phyloP scores from a whole-genome alignment of 768 basidiomycete species.

The Lentinula edodes region DNA sequence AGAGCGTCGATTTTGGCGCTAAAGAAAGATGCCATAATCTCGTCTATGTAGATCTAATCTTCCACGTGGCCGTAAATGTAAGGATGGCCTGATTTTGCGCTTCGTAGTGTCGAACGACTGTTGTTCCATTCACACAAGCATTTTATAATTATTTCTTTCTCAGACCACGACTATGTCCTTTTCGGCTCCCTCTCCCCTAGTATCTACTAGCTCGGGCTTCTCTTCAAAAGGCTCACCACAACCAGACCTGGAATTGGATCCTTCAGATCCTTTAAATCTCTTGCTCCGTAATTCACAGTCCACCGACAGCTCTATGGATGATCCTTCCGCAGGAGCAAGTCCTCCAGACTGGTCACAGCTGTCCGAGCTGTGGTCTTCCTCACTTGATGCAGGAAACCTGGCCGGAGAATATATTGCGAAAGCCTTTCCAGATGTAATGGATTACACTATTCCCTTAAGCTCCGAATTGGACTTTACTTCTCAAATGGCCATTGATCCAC shows the following conservation, averaged over 20 bases:
- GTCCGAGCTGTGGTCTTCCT: slow-evolving; percentile 41
- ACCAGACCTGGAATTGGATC: slow-evolving; percentile 44
- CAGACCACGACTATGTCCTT: slow-evolving; percentile 5
- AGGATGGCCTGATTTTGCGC: background rate
- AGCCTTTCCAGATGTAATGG: slow-evolving; percentile 35
- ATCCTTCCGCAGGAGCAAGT: slow-evolving; percentile 22
- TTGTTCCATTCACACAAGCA: background rate
- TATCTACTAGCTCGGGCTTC: slow-evolving; percentile 2
- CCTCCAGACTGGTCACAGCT: slow-evolving; percentile 53
- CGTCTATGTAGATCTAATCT: background rate
- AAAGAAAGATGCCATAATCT: background rate
- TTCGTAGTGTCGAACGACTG: background rate
- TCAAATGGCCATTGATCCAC: slow-evolving; percentile 59
- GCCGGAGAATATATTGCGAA: slow-evolving; percentile 17
- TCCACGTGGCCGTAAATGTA: background rate
- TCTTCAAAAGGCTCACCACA: slow-evolving; percentile 13
- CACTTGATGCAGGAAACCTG: slow-evolving; percentile 11
- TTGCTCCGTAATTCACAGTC: slow-evolving; percentile 41
- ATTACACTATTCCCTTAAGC: slow-evolving; percentile 34
- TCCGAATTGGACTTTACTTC: slow-evolving; percentile 64
- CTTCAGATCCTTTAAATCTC: slow-evolving; percentile 54
- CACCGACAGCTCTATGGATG: slow-evolving; percentile 29
- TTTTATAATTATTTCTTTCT: background rate
- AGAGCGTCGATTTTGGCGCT: too few species aligned
- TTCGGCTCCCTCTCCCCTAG: slow-evolving; percentile 5